Evolutionary conservation across 2,329 filamentous ascomycete species (phyloP), one percentile per base, ranked within the genome.

Genomic region (Paracamarosporium sp.): DNA sequence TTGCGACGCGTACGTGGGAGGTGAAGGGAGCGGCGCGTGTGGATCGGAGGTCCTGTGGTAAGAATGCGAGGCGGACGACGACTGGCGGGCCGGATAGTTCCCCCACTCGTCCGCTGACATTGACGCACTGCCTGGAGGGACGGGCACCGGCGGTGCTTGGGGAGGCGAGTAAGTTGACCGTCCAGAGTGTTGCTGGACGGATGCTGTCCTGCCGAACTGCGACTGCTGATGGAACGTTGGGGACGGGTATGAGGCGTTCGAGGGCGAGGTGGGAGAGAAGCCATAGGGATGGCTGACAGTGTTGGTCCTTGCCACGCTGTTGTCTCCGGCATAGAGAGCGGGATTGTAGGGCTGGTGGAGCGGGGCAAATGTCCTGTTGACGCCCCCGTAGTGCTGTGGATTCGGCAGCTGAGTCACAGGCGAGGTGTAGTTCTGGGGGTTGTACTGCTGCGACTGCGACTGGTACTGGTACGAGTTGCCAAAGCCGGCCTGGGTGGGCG

Each of bases 351-450:
- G 75, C 63, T 75, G 72, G 59, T 76, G 78, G 28, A 70, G 66
- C 17, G 69, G 65, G 48, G 74, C 70, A 52, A 73, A 78, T 7
- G 74, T 69, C 48, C 74, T 64, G 53, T 71, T 74, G 24, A 76
- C 63, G 50, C 72, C 76, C 41, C 76, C 73, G 56, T 83, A 94
- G 35, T 83, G 80, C 72, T 90, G 85, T 1, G 91, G 90, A 70
- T 93, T 94, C 8, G 76, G 74, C 57, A 73, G 66, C 12, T 71
- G 61, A 2, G 73, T 59, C 51, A 75, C 67, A 22, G 73, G 76
- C 27, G 81, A 75, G 44, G 79, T 81, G 73, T 86, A 90, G 67
- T 86, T 80, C 68, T 87, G 86, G 13, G 87, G 87, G 63, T 89
- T 88, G 76, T 90, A 90, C 31, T 64, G 60, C 63, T 74, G 72